A percentile compares a stretch with the other conserved stretches of the same genome.
phyloP scores from a whole-genome alignment of 148 eudicot genomes.

The Cornus controversa region DNA sequence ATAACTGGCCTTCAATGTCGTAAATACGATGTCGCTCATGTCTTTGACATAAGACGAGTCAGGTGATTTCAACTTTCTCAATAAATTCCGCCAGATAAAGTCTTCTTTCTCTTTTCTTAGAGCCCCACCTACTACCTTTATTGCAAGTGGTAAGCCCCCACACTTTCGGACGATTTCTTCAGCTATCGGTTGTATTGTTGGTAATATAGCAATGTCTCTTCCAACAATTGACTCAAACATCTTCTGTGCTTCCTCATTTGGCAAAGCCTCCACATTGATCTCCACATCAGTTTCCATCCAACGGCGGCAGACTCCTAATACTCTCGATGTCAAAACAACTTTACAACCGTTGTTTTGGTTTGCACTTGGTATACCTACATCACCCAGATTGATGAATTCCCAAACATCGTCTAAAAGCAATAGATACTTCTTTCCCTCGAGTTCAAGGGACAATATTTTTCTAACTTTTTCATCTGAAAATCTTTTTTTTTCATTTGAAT shows the following conservation, averaged over 20 bases:
- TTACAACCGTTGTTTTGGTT: neutral
- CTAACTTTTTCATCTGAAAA: too few species aligned
- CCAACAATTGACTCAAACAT: neutral
- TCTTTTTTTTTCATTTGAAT: too few species aligned
- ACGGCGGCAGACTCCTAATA: neutral
- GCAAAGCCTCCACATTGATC: neutral
- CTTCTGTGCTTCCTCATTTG: neutral
- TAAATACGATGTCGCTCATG: neutral
- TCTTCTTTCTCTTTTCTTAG: neutral
- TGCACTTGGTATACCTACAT: neutral
- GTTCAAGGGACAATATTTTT: too few species aligned
- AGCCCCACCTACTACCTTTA: neutral
- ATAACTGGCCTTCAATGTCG: neutral
- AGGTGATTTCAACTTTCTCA: neutral
- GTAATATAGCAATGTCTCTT: neutral
- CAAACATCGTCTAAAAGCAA: too few species aligned
- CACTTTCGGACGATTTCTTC: neutral
- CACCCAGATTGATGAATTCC: too few species aligned
- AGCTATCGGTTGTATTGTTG: neutral
- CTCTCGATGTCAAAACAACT: conserved; percentile 1
- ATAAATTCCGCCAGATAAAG: neutral
- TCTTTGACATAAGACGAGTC: neutral
- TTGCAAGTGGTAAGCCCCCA: conserved; percentile 6
- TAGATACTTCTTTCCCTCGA: too few species aligned
- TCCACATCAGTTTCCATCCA: neutral